Percentiles rank a stretch among this genome's conserved stretches.
phyloP scores from a whole-genome alignment of 1,139 yeast genomes.

The Hyphopichia pseudoburtonii region DNA sequence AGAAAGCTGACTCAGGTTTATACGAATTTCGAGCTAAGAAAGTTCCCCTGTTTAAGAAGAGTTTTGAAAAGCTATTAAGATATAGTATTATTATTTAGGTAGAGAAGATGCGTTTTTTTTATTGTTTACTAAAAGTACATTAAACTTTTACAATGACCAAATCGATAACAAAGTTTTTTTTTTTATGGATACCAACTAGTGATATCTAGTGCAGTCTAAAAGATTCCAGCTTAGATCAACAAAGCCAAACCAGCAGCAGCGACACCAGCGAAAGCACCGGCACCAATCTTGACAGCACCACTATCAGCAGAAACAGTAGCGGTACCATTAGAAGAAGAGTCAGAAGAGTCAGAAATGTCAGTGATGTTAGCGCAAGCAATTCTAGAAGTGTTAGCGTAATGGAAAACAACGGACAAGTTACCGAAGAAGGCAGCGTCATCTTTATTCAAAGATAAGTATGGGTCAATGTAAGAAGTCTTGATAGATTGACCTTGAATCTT shows the following conservation, averaged over 20 bases:
- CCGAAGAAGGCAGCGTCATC: constrained; percentile 36
- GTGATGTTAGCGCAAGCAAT: constrained; percentile 44
- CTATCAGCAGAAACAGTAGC: constrained; percentile 9
- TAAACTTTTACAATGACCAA: no score
- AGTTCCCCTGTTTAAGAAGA: no score
- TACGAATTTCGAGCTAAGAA: no score
- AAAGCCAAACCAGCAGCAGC: constrained; percentile 10
- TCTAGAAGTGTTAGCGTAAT: constrained; percentile 32
- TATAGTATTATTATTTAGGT: no score
- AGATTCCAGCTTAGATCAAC: constrained; percentile 6
- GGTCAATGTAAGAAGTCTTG: constrained; percentile 29
- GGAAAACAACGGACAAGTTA: constrained; percentile 38
- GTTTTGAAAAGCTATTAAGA: no score
- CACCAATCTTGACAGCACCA: constrained; percentile 11
- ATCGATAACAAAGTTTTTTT: no score
- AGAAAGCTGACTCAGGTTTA: no score
- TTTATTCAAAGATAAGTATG: constrained; percentile 39
- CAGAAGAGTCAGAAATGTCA: constrained; percentile 10
- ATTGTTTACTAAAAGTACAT: no score
- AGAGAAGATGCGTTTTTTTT: no score
- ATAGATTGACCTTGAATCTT: constrained; percentile 24
- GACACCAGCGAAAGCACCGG: constrained; percentile 17
- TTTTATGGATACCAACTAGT: not conserved
- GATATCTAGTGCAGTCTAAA: no score
- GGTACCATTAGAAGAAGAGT: constrained; percentile 4